phyloP scores from a whole-genome alignment of 108 stramenopile species.

The Skeletonema costatum region DNA sequence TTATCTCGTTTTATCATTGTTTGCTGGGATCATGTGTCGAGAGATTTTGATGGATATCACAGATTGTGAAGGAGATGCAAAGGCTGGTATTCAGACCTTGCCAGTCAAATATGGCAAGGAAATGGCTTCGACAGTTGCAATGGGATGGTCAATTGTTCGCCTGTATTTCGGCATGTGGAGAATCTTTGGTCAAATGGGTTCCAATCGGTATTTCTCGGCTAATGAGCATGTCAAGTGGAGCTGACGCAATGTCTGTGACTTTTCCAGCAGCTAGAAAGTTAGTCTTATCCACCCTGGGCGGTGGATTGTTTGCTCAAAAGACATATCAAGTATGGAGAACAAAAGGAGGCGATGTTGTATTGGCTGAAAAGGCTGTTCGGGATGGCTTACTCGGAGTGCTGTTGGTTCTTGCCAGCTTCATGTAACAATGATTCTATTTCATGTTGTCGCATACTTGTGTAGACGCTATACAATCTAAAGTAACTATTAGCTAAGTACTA shows the following conservation, averaged over 20 bases:
- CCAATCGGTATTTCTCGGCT: background rate
- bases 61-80: constrained; percentile 58
- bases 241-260: background rate
- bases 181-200: constrained; percentile 8
- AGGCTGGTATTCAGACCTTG: constrained; percentile 57
- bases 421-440: background rate
- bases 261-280: constrained; percentile 14
- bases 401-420: constrained; percentile 46
- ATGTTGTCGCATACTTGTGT: background rate
- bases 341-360: constrained; percentile 27
- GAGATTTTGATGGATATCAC: constrained; percentile 82
- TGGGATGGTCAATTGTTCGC: constrained; percentile 29
- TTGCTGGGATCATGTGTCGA: constrained; percentile 54
- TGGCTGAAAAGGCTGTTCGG: constrained; percentile 39
- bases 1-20: constrained; percentile 30
- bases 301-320: constrained; percentile 31
- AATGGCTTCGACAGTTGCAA: constrained; percentile 46
- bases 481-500: background rate
- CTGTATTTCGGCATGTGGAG: constrained; percentile 19
- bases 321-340: constrained; percentile 30
- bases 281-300: constrained; percentile 32
- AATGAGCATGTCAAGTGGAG: background rate
- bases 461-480: background rate
- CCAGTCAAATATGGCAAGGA: constrained; percentile 66
- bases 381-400: constrained; percentile 44